phyloP scores from a whole-genome alignment of 805 yeast genomes.

The Blastobotrys muscicola region DNA sequence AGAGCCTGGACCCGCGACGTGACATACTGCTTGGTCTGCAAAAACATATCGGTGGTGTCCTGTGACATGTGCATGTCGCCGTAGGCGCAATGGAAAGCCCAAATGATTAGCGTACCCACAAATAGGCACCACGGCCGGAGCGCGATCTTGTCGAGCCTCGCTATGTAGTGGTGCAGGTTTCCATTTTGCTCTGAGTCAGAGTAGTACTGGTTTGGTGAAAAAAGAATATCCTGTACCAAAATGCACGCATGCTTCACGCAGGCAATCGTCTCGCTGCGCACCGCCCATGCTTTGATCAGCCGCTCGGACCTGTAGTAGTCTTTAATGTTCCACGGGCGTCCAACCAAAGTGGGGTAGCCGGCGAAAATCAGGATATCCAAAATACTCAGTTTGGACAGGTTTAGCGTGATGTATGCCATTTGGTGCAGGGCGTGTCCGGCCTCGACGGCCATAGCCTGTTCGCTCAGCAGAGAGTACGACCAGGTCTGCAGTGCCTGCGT shows the following conservation, averaged over 20 bases:
- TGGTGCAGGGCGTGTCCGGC: constrained; percentile 19
- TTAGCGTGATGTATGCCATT: constrained; percentile 18
- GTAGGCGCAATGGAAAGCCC: constrained; percentile 15
- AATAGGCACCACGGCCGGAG: constrained; percentile 24
- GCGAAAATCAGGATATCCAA: constrained; percentile 20
- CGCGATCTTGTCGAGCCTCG: constrained; percentile 18
- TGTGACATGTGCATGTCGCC: constrained; percentile 1
- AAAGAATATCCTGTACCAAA: constrained; percentile 19
- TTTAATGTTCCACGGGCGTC: constrained; percentile 10
- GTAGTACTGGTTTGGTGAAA: constrained; percentile 3
- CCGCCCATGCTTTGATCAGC: constrained; percentile 19
- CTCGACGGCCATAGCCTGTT: constrained; percentile 18
- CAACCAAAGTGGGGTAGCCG: constrained; percentile 16
- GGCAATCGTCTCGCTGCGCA: constrained; percentile 13
- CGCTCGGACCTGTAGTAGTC: constrained; percentile 17
- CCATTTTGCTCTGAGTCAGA: not conserved
- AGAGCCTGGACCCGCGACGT: constrained; percentile 11
- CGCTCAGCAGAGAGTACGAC: constrained; percentile 20
- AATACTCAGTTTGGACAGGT: constrained; percentile 16
- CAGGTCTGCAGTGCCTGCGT: constrained; percentile 21
- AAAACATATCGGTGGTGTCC: constrained; percentile 8
- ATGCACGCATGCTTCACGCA: constrained; percentile 19
- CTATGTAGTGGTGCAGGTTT: not conserved
- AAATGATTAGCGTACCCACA: constrained; percentile 19
- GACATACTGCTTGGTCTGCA: constrained; percentile 13